Conservation (phyloP, 257 asterid genomes). For the Solanum bukasovii region DNA sequence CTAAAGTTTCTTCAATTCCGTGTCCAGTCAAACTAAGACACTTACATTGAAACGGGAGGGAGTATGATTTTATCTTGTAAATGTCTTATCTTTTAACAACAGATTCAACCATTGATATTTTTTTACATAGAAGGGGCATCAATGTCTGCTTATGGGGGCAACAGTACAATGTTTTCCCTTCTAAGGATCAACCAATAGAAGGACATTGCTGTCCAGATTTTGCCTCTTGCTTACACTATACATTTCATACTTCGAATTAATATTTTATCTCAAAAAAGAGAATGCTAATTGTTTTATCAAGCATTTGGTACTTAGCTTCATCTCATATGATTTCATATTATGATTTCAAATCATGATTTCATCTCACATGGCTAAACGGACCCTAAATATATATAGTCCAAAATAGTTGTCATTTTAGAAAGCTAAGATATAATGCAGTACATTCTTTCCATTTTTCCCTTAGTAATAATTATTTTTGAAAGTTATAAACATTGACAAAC, state of each 20-base stretch:
- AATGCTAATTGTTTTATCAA: neutral
- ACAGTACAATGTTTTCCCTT: neutral
- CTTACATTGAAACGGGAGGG: neutral
- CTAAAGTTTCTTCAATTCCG: accelerated
- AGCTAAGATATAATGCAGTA: neutral
- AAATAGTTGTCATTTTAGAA: neutral
- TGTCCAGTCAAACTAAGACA: neutral
- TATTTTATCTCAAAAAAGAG: neutral
- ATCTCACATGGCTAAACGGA: neutral
- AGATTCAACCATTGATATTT: neutral
- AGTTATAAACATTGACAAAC: neutral
- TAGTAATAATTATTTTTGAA: neutral
- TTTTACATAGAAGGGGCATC: neutral
- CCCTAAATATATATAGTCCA: neutral
- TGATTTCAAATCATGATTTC: neutral
- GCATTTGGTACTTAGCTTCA: neutral
- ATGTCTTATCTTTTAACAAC: neutral
- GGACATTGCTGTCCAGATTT: neutral
- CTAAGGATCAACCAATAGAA: neutral
- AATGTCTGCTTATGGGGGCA: neutral
- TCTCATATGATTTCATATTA: neutral
- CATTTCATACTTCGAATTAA: neutral
- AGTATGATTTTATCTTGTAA: neutral
- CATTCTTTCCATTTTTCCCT: neutral
- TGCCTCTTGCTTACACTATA: neutral